phyloP scores from a whole-genome alignment of 2,329 filamentous ascomycete species.

The Microsporum audouinii region DNA sequence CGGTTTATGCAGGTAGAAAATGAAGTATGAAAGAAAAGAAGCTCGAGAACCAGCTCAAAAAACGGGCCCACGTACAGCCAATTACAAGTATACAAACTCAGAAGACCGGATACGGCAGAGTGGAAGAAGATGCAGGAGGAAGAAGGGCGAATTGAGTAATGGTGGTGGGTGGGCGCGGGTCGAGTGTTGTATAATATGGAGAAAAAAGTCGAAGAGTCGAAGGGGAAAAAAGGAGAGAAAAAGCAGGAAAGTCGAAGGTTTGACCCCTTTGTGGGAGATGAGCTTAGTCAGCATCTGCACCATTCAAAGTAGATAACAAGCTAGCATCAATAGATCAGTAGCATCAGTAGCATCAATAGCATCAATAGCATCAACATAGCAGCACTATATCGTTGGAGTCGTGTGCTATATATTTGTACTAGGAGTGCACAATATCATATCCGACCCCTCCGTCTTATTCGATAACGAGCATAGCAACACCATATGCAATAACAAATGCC shows the following conservation, averaged over 20 bases:
- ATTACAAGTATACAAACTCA: constrained; percentile 7
- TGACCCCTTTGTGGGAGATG: background rate
- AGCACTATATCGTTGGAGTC: too few relatives aligned
- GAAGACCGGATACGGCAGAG: background rate
- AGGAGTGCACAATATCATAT: too few relatives aligned
- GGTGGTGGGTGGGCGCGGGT: background rate
- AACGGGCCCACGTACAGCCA: constrained; percentile 2
- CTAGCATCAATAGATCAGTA: too few relatives aligned
- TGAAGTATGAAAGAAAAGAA: constrained; percentile 11
- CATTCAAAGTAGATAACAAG: background rate
- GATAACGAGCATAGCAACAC: too few relatives aligned
- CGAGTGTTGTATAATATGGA: too few relatives aligned
- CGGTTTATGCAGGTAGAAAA: background rate
- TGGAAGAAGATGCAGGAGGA: background rate
- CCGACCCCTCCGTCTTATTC: too few relatives aligned
- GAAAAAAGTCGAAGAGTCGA: background rate
- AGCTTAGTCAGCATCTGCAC: background rate
- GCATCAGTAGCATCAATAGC: too few relatives aligned
- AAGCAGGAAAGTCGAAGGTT: constrained; percentile 8
- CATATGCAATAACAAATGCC: too few relatives aligned
- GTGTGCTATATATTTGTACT: too few relatives aligned
- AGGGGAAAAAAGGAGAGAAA: constrained; percentile 2
- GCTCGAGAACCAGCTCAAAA: constrained; percentile 9
- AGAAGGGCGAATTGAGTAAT: constrained; percentile 13
- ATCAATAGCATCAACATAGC: too few relatives aligned